Base-by-base conservation (phyloP, 1,284 basidiomycete genomes). In the Fomitiporia mediterranea region DNA sequence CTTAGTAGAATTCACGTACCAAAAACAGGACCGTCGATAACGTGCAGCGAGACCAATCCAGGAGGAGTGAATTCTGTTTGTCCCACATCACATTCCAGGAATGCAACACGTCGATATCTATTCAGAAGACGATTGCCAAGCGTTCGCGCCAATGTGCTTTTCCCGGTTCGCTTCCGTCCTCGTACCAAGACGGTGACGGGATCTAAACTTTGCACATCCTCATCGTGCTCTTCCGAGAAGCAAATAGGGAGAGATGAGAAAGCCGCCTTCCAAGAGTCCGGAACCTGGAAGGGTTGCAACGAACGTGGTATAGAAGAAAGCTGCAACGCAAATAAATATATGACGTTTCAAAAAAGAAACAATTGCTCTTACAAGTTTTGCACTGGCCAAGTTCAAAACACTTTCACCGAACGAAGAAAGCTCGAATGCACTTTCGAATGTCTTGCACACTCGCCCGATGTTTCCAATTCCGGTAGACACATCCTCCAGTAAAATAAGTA, bases 61-160 rank as follows among this genome's bases (percentile, higher is more conserved):
- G 88, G 86, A 2, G 91, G 87, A 0, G 89, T 89, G 67, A 98
- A 97, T 69, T 98, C 94, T 6, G 91, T 89, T 71, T 99, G 96
- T 8, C 96, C 96, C 2, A 94, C 65, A 71, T 98, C 96, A 56
- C 90, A 90, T 67, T 98, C 95, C 4, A 99, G 78, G 68, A 84
- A 97, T 0, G 93, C 94, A 2, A 98, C 92, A 17, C 77, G 78
- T 21, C 75, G 76, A 68, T 64, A 85, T 81, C 72, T 72, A 25
- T 68, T 71, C 9, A 90, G 69, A 19, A 98, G 72, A 4, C 73
- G 72, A 65, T 98, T 96, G n/a, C 90, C 67, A 2, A 91, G 66
- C 3, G 83, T 82, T 47, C 89, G 77, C 0, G 89, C 82, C 62
- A 98, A 86, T 0, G 91, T 90, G 60, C 92, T 96, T 71, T 99